Evolutionary conservation across 352 stramenopile genomes (phyloP).

Genomic region (Halophytophthora batemanensis): DNA sequence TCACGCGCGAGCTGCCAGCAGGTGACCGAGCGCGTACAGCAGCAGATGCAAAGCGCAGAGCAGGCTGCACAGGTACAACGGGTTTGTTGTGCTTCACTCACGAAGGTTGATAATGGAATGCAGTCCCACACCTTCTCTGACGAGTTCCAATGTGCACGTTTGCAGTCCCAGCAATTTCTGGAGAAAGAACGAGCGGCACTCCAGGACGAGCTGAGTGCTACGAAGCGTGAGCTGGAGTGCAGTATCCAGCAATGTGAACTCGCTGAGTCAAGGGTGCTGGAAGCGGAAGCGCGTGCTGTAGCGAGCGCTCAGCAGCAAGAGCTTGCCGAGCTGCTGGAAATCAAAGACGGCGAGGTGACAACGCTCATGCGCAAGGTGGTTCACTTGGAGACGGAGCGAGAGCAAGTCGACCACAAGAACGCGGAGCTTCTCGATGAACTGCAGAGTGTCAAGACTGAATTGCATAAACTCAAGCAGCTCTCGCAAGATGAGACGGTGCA

Average conservation of each 20-base stretch:
- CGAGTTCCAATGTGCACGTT: neutral
- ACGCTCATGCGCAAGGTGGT: slow-evolving; percentile 47
- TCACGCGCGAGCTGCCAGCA: slow-evolving; percentile 12
- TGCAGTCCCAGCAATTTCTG: slow-evolving; percentile 23
- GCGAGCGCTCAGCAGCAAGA: slow-evolving; percentile 5
- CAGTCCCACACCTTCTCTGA: neutral
- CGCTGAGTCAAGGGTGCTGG: slow-evolving; percentile 4
- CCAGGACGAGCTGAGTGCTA: slow-evolving; percentile 9
- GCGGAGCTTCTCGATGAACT: slow-evolving; percentile 28
- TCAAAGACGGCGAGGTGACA: slow-evolving; percentile 43
- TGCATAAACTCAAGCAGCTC: slow-evolving; percentile 38
- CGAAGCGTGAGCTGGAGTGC: slow-evolving; percentile 10
- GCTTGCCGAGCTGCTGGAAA: slow-evolving; percentile 12
- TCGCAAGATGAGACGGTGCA: slow-evolving; percentile 78
- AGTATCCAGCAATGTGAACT: slow-evolving; percentile 6
- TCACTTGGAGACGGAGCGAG: slow-evolving; percentile 29
- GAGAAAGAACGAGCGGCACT: slow-evolving; percentile 14
- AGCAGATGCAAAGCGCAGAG: slow-evolving; percentile 47
- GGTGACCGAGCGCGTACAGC: slow-evolving; percentile 25
- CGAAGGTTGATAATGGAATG: neutral
- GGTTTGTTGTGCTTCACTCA: too few relatives aligned
- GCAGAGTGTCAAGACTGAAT: slow-evolving; percentile 21
- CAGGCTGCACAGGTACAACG: slow-evolving; percentile 15
- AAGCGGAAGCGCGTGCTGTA: slow-evolving; percentile 14
- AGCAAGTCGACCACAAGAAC: slow-evolving; percentile 24